These are phyloP conservation scores for Emmonsiellopsis sp. DNA, from an alignment of 2,329 filamentous ascomycete species.

Conservation along the genomic window DNA sequence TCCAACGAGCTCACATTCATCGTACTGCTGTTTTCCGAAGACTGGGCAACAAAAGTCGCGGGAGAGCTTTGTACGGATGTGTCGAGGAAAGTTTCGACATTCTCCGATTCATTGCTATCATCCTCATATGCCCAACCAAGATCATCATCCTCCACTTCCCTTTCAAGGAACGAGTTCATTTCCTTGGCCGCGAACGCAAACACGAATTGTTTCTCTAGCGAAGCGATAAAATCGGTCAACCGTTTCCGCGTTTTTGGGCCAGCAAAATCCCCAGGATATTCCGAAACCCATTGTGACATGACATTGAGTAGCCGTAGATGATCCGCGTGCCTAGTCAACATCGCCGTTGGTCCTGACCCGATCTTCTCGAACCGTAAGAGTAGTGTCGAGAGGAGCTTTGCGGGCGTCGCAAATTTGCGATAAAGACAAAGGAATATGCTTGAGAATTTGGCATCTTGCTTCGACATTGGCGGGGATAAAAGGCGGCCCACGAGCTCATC, in stretches of 20 bases:
- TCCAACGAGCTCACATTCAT: slow-evolving; percentile 31
- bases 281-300: slow-evolving; percentile 77
- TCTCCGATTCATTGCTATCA: slow-evolving; percentile 40
- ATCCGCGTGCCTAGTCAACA: slow-evolving; percentile 66
- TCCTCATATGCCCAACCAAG: slow-evolving; percentile 85
- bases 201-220: slow-evolving; percentile 66
- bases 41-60: slow-evolving; percentile 21
- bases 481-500: slow-evolving; percentile 81
- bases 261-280: slow-evolving; percentile 90
- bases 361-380: slow-evolving; percentile 54
- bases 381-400: slow-evolving; percentile 67
- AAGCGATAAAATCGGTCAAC: slow-evolving; percentile 64
- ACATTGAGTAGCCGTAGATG: slow-evolving; percentile 78
- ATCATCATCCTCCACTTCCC: slow-evolving; percentile 78
- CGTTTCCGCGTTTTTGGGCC: slow-evolving; percentile 61
- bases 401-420: slow-evolving; percentile 81
- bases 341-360: slow-evolving; percentile 61
- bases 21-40: slow-evolving; percentile 22
- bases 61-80: slow-evolving; percentile 33
- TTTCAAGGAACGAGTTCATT: slow-evolving; percentile 68
- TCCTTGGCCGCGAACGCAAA: slow-evolving; percentile 80
- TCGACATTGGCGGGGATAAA: slow-evolving; percentile 69
- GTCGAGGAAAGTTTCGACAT: slow-evolving; percentile 31
- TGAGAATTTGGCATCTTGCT: slow-evolving; percentile 78
- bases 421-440: slow-evolving; percentile 88